Evolutionary conservation across 179 eudicot genomes (phyloP).

Genomic region (Heliamphora pulchella): DNA sequence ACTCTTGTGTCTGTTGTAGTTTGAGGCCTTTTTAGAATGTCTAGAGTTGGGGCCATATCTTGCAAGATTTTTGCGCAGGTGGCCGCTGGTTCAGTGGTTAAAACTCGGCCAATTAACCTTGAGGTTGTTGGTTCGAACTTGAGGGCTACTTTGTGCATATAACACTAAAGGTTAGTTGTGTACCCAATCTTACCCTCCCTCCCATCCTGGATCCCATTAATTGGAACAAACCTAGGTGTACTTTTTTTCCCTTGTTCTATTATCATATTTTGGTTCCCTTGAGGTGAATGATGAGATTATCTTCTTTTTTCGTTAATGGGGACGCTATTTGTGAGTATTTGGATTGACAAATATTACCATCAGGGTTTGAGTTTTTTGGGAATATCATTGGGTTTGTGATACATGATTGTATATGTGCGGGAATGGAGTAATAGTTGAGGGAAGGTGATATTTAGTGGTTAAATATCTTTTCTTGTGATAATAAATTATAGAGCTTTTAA

Average conservation of each 20-base stretch:
- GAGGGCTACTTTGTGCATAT: too few relatives aligned
- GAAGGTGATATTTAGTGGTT: conserved; percentile 1
- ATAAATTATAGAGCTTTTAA: background rate
- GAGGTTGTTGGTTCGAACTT: too few relatives aligned
- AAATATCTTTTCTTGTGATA: too few relatives aligned
- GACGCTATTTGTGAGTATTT: background rate
- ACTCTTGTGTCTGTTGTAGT: background rate
- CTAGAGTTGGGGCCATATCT: background rate
- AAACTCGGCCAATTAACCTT: too few relatives aligned
- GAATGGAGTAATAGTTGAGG: background rate
- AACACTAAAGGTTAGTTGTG: too few relatives aligned
- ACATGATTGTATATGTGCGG: background rate
- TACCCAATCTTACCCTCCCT: too few relatives aligned
- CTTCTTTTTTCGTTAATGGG: background rate
- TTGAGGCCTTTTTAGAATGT: background rate
- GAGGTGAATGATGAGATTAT: background rate
- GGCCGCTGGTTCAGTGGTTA: too few relatives aligned
- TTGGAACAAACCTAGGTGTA: too few relatives aligned
- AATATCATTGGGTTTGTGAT: background rate
- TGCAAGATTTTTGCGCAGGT: background rate
- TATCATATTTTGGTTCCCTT: background rate
- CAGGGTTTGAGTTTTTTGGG: background rate
- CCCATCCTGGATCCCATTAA: too few relatives aligned
- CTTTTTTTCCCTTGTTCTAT: background rate
- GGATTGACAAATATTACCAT: background rate